Base-by-base conservation (phyloP, 129 eudicot genomes). In the Kitagawia praeruptora region DNA sequence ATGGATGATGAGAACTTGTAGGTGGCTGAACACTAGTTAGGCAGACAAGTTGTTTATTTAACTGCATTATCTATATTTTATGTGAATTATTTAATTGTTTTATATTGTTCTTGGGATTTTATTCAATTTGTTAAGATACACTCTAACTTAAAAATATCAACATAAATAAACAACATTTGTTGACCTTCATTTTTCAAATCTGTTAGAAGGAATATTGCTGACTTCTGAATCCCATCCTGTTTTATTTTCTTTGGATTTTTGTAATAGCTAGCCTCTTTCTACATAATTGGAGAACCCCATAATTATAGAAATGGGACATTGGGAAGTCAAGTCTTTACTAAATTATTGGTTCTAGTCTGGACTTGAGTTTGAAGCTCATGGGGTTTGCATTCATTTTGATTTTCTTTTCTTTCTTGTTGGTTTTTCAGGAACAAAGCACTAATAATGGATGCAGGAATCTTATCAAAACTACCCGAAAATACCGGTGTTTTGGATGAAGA, bases 361-460 rank as follows among this genome's bases (percentile, higher is more conserved):
- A 31, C 70, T 64, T 64, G 2, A 31, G 40, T 66, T 31, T 66
- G 6, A 73, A 41, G 28, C 37, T 21, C 28, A 74, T 14, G 25
- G 5, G 69, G 31, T 44, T 81, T 64, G 42, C 12, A 70, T 75
- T 74, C 5, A 47, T 58, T 67, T 63, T 70, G 54, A 61, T 48
- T 78, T 69, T 77, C 18, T 56, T 66, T 69, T 80, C 34, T 14
- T 48, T 81, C 63, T 27, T 79, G 69, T 77, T 86, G 39, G 66
- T 70, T 77, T 82, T 74, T 40, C 87, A 96, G 99, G 90, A 96
- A 96, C 91, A 96, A 96, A 78, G 94, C 93, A 80, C 82, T 90
- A 21, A 87, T 90, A 79, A 85, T 92, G 75, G 93, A 90, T 80
- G 96, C 99, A 81, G 99, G 99, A 87, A 86, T 96, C 79, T 82